Evolutionary conservation across 192 early-diverging fungal genomes (phyloP).

Genomic region (Coemansia sp.): DNA sequence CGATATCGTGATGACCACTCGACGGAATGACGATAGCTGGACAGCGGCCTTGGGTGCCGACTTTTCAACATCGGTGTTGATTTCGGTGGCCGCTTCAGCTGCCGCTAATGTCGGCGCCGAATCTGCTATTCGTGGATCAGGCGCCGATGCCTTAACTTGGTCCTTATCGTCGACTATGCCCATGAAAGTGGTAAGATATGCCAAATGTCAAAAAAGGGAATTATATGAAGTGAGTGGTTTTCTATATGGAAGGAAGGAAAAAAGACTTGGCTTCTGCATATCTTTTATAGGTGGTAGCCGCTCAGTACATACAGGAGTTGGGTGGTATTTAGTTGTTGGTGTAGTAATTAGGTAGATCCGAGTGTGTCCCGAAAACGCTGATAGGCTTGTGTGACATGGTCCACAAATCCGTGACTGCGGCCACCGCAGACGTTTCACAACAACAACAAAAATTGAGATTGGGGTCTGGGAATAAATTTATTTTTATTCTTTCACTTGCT

Average conservation of each 20-base stretch:
- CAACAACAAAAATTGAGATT: not conserved
- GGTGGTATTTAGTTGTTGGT: not conserved
- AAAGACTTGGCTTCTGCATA: not conserved
- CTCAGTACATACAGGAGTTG: not conserved
- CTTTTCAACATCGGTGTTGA: not conserved
- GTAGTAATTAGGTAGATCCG: not conserved
- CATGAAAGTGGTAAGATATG: not conserved
- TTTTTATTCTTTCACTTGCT: not conserved
- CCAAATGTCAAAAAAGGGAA: not conserved
- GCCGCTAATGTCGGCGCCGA: not conserved
- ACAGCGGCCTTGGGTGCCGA: not conserved
- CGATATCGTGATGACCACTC: conserved; percentile 11
- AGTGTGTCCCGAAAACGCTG: not conserved
- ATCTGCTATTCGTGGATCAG: not conserved
- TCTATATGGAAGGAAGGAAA: not conserved
- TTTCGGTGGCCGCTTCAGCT: not conserved
- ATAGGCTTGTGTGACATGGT: not conserved
- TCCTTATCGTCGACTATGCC: not conserved
- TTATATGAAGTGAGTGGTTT: not conserved
- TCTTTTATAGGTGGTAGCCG: not conserved
- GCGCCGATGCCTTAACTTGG: not conserved
- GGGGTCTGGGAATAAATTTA: not conserved
- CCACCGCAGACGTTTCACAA: not conserved
- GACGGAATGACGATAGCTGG: not conserved
- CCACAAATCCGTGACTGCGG: not conserved